Evolutionary conservation across 2,329 filamentous ascomycete species (phyloP).

Genomic region (Berkeleyomyces rouxiae): DNA sequence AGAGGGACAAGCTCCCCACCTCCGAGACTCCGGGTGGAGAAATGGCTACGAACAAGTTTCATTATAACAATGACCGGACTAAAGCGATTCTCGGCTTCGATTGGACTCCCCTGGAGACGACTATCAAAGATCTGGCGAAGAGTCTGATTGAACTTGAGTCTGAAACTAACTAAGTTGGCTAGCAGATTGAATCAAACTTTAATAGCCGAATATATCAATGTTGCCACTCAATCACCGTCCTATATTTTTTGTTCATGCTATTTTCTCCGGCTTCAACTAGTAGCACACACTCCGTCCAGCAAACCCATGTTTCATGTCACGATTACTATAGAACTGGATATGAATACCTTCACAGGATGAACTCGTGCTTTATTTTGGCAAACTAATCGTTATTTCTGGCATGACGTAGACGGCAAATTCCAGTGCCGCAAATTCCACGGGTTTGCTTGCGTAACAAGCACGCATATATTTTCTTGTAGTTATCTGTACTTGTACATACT

Average conservation of each 20-base stretch:
- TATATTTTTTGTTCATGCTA: too few relatives aligned
- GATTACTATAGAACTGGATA: too few relatives aligned
- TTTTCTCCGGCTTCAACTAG: too few relatives aligned
- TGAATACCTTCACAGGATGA: too few relatives aligned
- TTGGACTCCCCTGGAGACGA: slow-evolving; percentile 45
- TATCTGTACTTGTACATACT: neutral
- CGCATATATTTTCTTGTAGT: neutral
- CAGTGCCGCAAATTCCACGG: neutral
- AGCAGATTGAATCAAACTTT: too few relatives aligned
- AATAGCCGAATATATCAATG: too few relatives aligned
- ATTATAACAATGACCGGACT: slow-evolving; percentile 41
- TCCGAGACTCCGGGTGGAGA: slow-evolving; percentile 29
- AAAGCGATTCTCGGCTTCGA: slow-evolving; percentile 44
- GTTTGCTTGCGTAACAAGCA: neutral
- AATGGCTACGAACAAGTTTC: slow-evolving; percentile 28
- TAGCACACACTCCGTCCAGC: too few relatives aligned
- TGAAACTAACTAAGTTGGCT: neutral
- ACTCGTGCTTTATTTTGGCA: too few relatives aligned
- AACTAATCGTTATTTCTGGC: too few relatives aligned
- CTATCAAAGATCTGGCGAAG: slow-evolving; percentile 21
- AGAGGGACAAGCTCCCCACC: slow-evolving; percentile 30
- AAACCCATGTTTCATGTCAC: too few relatives aligned
- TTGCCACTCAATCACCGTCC: too few relatives aligned
- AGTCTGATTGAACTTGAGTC: slow-evolving; percentile 10
- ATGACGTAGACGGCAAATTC: too few relatives aligned